Evolutionary conservation across 2,329 filamentous ascomycete species (phyloP).

Genomic region (Aspergillus floridensis): DNA sequence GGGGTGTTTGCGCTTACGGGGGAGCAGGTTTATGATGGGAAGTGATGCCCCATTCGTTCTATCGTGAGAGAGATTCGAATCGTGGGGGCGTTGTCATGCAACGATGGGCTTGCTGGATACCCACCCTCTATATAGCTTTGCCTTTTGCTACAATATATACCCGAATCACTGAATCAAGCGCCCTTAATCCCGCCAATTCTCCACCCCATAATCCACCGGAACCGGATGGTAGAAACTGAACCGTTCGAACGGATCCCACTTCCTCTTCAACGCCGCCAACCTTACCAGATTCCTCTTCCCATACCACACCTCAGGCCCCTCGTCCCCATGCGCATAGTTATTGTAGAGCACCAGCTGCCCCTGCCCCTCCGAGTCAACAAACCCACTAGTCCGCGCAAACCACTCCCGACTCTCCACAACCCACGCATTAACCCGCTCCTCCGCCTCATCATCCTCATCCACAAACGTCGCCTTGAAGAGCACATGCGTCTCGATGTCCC

Average conservation of each 20-base stretch:
- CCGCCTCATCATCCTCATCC: neutral
- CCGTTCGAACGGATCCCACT: neutral
- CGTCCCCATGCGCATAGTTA: constrained; percentile 4
- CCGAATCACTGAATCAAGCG: too few species aligned
- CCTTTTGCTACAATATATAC: too few species aligned
- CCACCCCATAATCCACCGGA: neutral
- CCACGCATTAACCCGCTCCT: neutral
- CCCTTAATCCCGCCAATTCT: neutral
- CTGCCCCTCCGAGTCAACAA: neutral
- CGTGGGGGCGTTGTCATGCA: too few species aligned
- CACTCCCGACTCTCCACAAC: neutral
- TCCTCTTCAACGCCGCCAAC: neutral
- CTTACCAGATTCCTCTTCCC: neutral
- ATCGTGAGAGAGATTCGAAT: too few species aligned
- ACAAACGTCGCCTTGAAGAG: too few species aligned
- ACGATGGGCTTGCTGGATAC: too few species aligned
- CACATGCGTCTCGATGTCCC: neutral
- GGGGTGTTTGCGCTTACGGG: constrained; percentile 26
- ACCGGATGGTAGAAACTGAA: neutral
- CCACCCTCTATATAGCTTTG: too few species aligned
- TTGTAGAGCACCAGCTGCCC: neutral
- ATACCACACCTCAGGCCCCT: neutral
- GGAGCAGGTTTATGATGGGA: constrained; percentile 32
- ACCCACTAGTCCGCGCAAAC: neutral
- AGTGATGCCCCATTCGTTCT: constrained; percentile 14